Evolutionary conservation across 352 stramenopile genomes (phyloP), one percentile per base, ranked within the genome.

Genomic region (Globisporangium camurandrum): DNA sequence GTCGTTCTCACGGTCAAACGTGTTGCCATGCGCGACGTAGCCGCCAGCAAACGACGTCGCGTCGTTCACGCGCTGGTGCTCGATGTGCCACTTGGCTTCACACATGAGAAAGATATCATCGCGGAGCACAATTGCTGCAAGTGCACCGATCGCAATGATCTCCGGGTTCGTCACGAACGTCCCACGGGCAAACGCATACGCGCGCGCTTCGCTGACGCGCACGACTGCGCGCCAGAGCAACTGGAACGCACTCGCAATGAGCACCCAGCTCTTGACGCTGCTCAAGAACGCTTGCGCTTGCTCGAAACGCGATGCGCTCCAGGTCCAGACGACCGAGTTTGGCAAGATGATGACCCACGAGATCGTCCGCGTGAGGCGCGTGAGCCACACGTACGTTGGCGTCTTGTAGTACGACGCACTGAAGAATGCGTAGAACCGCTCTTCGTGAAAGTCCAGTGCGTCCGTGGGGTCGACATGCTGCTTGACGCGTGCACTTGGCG

Each of bases 341-440:
- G 69, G 71, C 12, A 82, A 49, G n/a, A 84, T 52, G 45, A 86
- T 54, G 16, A 82, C 26, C 74, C 74, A 86, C 28, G 69, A 81
- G 20, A 86, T 44, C 30, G 73, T 30, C 14, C 60, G 59, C 4
- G 59, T 61, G 11, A 62, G 14, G 24, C 58, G 26, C 39, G 57
- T 60, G 37, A 64, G 20, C 57, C 57, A 64, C 10, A 55, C 47
- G n/a, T 47, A 60, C 37, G 27, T 41, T 46, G 49, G 34, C 27
- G n/a, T 42, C 14, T 45, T 54, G 51, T 66, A 69, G 36, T 63
- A 61, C 36, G 62, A 69, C 2, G 52, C 49, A 3, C 52, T 60
- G 42, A 69, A 69, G 42, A 63, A 59, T 34, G 56, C 57, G 57
- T 69, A 65, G 38, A 65, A 65, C 20, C 40, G 56, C 34, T 56